Percentiles rank a stretch among this genome's conserved stretches.
Conservation (phyloP, 345 rosid genomes). For the Rhodamnia argentea region DNA sequence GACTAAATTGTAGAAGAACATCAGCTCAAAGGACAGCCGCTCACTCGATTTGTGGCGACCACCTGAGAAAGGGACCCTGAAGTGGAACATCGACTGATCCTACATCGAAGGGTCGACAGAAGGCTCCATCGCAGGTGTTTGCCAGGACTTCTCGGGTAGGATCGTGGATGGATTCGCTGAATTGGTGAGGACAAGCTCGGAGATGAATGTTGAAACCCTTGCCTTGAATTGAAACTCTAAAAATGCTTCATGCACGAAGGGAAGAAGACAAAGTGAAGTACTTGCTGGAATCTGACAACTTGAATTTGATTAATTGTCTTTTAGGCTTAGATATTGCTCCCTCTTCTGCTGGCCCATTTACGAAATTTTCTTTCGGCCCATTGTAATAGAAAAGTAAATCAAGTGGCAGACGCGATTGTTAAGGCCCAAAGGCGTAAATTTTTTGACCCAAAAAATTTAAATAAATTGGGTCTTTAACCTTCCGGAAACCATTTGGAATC, state of each 20-base stretch:
- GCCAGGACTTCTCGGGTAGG: too few relatives aligned
- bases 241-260: not conserved
- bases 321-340: too few relatives aligned
- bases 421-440: not conserved
- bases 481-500: not conserved
- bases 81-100: too few relatives aligned
- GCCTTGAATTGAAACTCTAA: not conserved
- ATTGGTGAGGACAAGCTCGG: not conserved
- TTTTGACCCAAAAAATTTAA: too few relatives aligned
- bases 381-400: not conserved
- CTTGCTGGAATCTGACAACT: not conserved
- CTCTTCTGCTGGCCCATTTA: not conserved
- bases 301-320: too few relatives aligned
- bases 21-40: too few relatives aligned
- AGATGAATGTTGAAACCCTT: not conserved
- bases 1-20: too few relatives aligned
- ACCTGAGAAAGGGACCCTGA: too few relatives aligned
- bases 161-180: not conserved
- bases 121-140: too few relatives aligned
- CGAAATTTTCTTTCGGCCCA: not conserved
- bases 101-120: too few relatives aligned
- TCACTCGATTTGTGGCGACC: too few relatives aligned
- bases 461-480: not conserved
- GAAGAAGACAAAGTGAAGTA: not conserved
- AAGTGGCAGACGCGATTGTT: not conserved